Percentiles rank a stretch among this genome's conserved stretches.
Conservation (phyloP, 495 filamentous ascomycete genomes). For the Podospora appendiculata region DNA sequence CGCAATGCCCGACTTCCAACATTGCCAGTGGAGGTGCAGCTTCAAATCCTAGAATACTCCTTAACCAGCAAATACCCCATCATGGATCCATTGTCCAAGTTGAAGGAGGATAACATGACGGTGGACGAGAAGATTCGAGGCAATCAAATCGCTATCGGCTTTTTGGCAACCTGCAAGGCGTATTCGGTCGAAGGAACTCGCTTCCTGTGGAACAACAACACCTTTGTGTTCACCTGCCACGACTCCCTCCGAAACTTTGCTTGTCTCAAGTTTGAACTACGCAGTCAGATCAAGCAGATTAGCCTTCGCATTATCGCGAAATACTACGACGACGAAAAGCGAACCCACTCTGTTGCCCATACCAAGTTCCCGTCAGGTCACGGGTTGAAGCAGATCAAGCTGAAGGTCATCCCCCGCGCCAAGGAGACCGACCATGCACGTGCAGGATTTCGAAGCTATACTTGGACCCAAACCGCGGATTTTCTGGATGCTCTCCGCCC, state of each 20-base stretch:
- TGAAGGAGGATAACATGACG: slow-evolving; percentile 22
- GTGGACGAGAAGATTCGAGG: slow-evolving; percentile 23
- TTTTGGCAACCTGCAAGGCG: slow-evolving; percentile 34
- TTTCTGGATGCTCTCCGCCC: slow-evolving; percentile 34
- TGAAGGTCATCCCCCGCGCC: slow-evolving; percentile 23
- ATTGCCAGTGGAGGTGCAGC: slow-evolving; percentile 37
- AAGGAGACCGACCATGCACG: slow-evolving; percentile 27
- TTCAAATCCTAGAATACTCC: slow-evolving; percentile 36
- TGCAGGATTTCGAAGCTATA: slow-evolving; percentile 37
- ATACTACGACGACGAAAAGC: slow-evolving; percentile 39
- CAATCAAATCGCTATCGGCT: slow-evolving; percentile 32
- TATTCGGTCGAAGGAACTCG: slow-evolving; percentile 32
- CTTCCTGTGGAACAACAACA: slow-evolving; percentile 36
- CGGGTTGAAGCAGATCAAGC: slow-evolving; percentile 17
- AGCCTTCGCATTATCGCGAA: slow-evolving; percentile 38
- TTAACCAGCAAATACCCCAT: slow-evolving; percentile 36
- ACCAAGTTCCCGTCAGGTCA: not conserved
- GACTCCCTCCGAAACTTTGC: slow-evolving; percentile 32
- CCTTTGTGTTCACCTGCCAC: slow-evolving; percentile 37
- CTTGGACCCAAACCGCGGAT: slow-evolving; percentile 39
- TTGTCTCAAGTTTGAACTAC: slow-evolving; percentile 22
- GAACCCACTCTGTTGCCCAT: slow-evolving; percentile 9
- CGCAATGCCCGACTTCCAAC: slow-evolving; percentile 18
- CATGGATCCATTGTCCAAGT: slow-evolving; percentile 36
- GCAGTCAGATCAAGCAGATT: slow-evolving; percentile 28